Percentiles rank a stretch among this genome's conserved stretches.
Conservation (phyloP, 1,139 yeast species). For the Zygosaccharomyces pseudobailii region DNA sequence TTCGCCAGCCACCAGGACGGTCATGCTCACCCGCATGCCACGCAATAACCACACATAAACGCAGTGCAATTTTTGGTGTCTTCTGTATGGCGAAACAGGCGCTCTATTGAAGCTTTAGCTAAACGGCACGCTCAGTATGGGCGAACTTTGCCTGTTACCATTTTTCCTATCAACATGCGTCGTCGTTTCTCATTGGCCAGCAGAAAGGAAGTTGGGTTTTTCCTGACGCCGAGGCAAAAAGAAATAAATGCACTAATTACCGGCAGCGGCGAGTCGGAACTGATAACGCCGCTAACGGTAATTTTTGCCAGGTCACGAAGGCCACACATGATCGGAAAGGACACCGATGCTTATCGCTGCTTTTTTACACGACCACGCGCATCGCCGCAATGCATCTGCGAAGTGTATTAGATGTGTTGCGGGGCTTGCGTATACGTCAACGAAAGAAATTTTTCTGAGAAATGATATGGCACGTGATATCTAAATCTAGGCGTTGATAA, state of each 20-base stretch:
- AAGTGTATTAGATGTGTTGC: background rate
- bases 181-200: slow-evolving; percentile 1
- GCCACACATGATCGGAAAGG: background rate
- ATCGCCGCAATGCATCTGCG: background rate
- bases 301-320: background rate
- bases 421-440: background rate
- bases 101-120: background rate
- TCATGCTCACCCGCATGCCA: background rate
- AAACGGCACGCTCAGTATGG: background rate
- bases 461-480: no score
- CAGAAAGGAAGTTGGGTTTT: background rate
- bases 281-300: background rate
- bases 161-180: slow-evolving; percentile 1
- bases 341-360: background rate
- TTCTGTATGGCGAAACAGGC: background rate
- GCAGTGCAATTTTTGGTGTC: background rate
- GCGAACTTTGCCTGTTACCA: background rate
- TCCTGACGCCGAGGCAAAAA: background rate
- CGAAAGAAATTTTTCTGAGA: no score
- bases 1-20: background rate
- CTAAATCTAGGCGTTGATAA: no score
- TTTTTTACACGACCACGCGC: background rate
- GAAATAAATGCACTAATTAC: background rate
- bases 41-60: background rate
- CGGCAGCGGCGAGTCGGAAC: slow-evolving; percentile 1